Conservation (phyloP, 1,139 yeast genomes). For the Sugiyamaella novakii region DNA sequence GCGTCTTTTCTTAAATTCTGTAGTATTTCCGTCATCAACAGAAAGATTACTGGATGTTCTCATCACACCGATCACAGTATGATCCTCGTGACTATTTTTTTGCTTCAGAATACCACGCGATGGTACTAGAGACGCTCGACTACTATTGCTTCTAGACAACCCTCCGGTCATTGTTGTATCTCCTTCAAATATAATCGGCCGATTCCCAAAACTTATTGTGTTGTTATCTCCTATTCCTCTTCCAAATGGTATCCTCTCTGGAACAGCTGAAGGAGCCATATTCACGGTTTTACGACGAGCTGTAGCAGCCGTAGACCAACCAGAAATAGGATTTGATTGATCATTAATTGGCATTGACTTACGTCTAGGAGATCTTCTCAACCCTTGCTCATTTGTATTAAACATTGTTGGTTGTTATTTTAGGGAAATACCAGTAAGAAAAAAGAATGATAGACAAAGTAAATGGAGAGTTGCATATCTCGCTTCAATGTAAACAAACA, state of each 20-base stretch:
- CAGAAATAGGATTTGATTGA: not conserved
- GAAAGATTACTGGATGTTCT: constrained; percentile 22
- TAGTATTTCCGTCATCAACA: constrained; percentile 21
- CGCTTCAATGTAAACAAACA: constrained; percentile 11
- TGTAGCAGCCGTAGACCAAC: not conserved
- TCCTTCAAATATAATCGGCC: constrained; percentile 12
- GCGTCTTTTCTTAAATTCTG: constrained; percentile 38
- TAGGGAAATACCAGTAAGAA: too few species aligned
- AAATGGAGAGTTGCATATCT: too few species aligned
- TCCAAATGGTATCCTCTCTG: constrained; percentile 1
- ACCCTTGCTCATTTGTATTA: constrained; percentile 12
- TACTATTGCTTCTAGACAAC: constrained; percentile 4
- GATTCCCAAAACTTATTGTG: constrained; percentile 11
- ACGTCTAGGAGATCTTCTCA: constrained; percentile 15
- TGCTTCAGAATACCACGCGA: constrained; percentile 31
- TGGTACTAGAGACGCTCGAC: constrained; percentile 27
- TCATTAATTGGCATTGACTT: constrained; percentile 8
- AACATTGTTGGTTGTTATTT: constrained; percentile 13
- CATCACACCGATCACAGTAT: constrained; percentile 35
- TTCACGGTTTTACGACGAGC: constrained; percentile 13
- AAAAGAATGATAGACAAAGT: too few species aligned
- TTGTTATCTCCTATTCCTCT: constrained; percentile 7
- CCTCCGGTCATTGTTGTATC: constrained; percentile 14
- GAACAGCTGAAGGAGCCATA: constrained; percentile 5
- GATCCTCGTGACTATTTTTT: constrained; percentile 27